Evolutionary conservation across 208 protist species (phyloP), one percentile per base, ranked within the genome.

Genomic region (Naegleria lovaniensis): DNA sequence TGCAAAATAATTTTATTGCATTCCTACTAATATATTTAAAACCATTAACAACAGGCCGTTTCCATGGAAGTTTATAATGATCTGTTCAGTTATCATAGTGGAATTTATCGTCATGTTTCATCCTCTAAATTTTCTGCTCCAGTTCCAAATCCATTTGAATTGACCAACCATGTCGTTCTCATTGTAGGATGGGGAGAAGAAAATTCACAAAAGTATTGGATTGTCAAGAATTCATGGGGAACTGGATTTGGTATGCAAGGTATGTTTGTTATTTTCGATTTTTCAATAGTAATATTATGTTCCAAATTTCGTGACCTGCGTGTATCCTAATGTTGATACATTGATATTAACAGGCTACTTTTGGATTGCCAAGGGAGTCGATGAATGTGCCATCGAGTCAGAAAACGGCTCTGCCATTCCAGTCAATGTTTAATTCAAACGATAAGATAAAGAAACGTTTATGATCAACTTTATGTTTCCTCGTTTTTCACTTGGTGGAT

Each of bases 141-240:
- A 75, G 58, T 75, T n/a, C 58, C 58, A 75, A 75, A 75, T 75
- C 58, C 58, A 75, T 84, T 84, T 16, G 76, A 84, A 84, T 5
- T 41, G 3, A 84, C 76, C 19, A 84, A 84, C 25, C 76, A 84
- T 40, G 76, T 40, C 40, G 76, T 84, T 84, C 3, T 84, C 1
- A 41, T 84, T 36, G 76, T 84, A 41, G 76, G 76, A 41, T 84
- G 76, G 76, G 76, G 76, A 40, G 76, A 84, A 40, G 76, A 84
- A 84, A 25, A 92, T 9, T 52, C 59, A 3, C 91, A 52, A 96
- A 94, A 96, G 87, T 97, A 97, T 93, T 98, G 96, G 96, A 95
- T 97, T 52, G 94, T 98, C 40, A 96, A 96, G 85, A 97, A 97
- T 90, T 96, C 95, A 0, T 97, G 96, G 95, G 95, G 95, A 22